phyloP scores from a whole-genome alignment of 768 basidiomycete genomes.

The Termitomyces sp. region DNA sequence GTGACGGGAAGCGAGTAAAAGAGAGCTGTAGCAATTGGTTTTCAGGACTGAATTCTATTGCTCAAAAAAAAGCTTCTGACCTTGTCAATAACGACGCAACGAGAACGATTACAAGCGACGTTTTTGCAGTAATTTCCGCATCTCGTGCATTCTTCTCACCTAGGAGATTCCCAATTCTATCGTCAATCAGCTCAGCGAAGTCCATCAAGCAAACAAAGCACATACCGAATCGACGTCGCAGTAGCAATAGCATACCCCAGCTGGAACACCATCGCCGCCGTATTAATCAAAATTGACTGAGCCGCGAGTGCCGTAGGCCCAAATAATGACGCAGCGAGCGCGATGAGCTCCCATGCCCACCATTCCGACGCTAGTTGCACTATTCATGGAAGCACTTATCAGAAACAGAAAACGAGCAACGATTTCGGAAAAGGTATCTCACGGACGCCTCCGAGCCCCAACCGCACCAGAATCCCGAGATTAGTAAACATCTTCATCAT shows the following conservation, averaged over 20 bases:
- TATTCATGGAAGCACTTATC: conserved; percentile 6
- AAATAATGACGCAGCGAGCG: conserved; percentile 46
- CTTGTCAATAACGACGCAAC: neutral
- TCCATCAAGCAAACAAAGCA: neutral
- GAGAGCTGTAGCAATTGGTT: neutral
- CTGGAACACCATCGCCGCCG: neutral
- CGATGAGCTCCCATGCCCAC: conserved; percentile 94
- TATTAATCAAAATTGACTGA: neutral
- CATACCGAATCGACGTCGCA: neutral
- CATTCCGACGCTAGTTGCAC: conserved; percentile 85
- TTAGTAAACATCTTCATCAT: conserved; percentile 57
- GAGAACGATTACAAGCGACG: neutral
- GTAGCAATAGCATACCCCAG: conserved; percentile 1
- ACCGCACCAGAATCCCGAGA: conserved; percentile 60
- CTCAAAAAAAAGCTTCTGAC: neutral
- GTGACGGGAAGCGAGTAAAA: neutral
- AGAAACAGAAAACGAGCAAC: neutral
- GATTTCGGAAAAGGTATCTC: conserved; percentile 8
- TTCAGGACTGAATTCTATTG: neutral
- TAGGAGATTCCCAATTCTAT: conserved; percentile 4
- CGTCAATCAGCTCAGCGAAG: neutral
- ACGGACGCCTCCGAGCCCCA: conserved; percentile 82
- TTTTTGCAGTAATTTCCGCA: conserved; percentile 3
- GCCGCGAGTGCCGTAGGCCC: neutral
- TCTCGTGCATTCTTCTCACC: conserved; percentile 2